These are phyloP conservation scores for Geotrichum cucujoidarum DNA, from an alignment of 1,139 yeast genomes.

Conservation along the genomic window DNA sequence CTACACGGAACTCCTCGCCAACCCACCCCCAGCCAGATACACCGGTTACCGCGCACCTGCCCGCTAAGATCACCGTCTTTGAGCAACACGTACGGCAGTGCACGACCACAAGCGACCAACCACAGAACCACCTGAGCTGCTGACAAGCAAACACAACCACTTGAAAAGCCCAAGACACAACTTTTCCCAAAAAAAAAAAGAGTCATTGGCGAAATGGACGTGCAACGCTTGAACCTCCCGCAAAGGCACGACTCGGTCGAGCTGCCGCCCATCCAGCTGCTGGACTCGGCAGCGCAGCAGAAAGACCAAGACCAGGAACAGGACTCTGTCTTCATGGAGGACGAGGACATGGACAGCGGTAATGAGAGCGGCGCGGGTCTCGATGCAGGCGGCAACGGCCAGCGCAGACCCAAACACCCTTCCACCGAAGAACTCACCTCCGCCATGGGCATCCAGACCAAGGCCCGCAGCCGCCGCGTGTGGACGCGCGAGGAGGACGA, in stretches of 20 bases:
- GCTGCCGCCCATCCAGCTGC: not conserved
- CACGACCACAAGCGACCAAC: too few species aligned
- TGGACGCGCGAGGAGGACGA: slow-evolving; percentile 85
- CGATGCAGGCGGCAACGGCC: not conserved
- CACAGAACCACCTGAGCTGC: too few species aligned
- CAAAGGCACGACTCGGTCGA: not conserved
- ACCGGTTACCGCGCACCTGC: too few species aligned
- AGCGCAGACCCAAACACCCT: slow-evolving; percentile 18
- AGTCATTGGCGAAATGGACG: too few species aligned
- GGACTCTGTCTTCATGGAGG: not conserved
- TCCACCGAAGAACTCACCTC: slow-evolving; percentile 21
- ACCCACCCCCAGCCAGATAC: too few species aligned
- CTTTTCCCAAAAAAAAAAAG: too few species aligned
- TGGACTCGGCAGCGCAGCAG: not conserved
- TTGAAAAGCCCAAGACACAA: too few species aligned
- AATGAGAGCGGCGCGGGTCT: not conserved
- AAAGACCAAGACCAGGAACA: not conserved
- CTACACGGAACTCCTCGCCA: too few species aligned
- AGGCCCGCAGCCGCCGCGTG: slow-evolving; percentile 42
- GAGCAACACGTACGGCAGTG: too few species aligned
- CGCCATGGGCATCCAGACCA: slow-evolving; percentile 20
- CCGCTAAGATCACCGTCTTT: too few species aligned
- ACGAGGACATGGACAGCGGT: not conserved
- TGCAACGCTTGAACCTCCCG: too few species aligned
- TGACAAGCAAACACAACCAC: too few species aligned